Conservation (phyloP, 2,329 filamentous ascomycete genomes). For the Piedraia hortae region DNA sequence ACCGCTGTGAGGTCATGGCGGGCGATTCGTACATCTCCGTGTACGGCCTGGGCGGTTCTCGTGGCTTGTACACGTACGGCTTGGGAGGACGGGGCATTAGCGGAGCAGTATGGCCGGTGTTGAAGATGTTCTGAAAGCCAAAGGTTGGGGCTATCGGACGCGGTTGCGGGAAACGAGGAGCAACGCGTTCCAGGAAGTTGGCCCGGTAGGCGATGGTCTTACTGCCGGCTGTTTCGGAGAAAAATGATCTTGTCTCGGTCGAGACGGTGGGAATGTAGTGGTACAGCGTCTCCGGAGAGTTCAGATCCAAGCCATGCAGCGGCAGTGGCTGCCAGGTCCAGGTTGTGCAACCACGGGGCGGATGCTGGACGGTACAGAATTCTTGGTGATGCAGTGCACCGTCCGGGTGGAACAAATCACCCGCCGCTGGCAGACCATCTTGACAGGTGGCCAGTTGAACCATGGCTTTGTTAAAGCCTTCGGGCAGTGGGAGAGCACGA, state of each 20-base stretch:
- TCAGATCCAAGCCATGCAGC: slow-evolving; percentile 42
- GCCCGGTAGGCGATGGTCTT: slow-evolving; percentile 38
- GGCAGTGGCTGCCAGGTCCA: slow-evolving; percentile 18
- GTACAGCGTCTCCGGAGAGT: slow-evolving; percentile 53
- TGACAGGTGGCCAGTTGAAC: slow-evolving; percentile 21
- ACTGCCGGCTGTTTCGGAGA: slow-evolving; percentile 46
- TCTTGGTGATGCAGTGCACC: slow-evolving; percentile 28
- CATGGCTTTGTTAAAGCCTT: slow-evolving; percentile 20
- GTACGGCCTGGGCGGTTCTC: slow-evolving; percentile 8
- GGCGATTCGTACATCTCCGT: too few species aligned
- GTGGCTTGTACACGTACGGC: slow-evolving; percentile 15
- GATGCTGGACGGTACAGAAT: slow-evolving; percentile 32
- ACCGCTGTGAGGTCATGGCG: slow-evolving; percentile 8
- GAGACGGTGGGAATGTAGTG: slow-evolving; percentile 66
- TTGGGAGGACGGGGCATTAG: slow-evolving; percentile 4
- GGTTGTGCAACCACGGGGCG: slow-evolving; percentile 17
- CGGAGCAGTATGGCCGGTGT: too few species aligned
- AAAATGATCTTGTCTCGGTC: slow-evolving; percentile 74
- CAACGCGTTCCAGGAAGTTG: slow-evolving; percentile 44
- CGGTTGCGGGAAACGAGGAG: slow-evolving; percentile 6
- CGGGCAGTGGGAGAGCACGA: slow-evolving; percentile 43
- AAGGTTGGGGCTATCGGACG: slow-evolving; percentile 4
- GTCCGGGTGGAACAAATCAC: slow-evolving; percentile 21
- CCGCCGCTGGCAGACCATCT: slow-evolving; percentile 21
- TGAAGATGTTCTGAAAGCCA: too few species aligned